A percentile compares a stretch with the other conserved stretches of the same genome.
phyloP scores from a whole-genome alignment of 2,329 filamentous ascomycete species.

The Sarocladium brachiariae region DNA sequence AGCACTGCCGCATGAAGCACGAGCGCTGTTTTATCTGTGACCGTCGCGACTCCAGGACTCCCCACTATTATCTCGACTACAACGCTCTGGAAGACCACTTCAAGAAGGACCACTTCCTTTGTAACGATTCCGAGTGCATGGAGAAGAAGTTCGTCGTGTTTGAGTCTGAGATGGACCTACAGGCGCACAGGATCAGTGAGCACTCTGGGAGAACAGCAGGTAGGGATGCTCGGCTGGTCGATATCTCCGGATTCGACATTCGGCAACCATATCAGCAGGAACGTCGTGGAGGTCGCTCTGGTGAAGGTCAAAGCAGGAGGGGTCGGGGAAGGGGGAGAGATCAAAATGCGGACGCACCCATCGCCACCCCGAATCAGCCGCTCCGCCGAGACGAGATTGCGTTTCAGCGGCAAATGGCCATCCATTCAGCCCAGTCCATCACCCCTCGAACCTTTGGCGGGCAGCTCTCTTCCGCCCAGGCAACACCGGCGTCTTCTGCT shows the following conservation, averaged over 20 bases:
- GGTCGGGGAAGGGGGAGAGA: conserved; percentile 62
- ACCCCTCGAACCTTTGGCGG: conserved; percentile 79
- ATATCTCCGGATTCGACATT: conserved; percentile 80
- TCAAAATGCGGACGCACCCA: conserved; percentile 75
- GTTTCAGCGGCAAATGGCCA: conserved; percentile 85
- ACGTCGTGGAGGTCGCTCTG: conserved; percentile 40
- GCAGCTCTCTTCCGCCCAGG: conserved; percentile 52
- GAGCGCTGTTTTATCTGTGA: conserved; percentile 96
- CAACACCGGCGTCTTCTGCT: conserved; percentile 21
- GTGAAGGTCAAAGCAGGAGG: conserved; percentile 28
- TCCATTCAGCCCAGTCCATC: conserved; percentile 79
- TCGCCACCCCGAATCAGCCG: conserved; percentile 65
- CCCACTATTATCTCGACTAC: conserved; percentile 90
- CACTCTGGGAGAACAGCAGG: conserved; percentile 76
- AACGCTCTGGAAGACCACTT: conserved; percentile 83
- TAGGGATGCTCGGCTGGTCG: conserved; percentile 75
- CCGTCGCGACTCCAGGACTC: conserved; percentile 58
- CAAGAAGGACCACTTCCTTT: conserved; percentile 77
- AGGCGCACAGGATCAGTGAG: conserved; percentile 81
- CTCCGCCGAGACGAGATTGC: conserved; percentile 81
- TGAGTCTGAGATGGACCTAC: conserved; percentile 87
- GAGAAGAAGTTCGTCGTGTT: conserved; percentile 99
- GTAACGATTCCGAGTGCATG: conserved; percentile 75
- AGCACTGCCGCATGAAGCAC: conserved; percentile 89
- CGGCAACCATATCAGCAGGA: conserved; percentile 64